Evolutionary conservation across 1,284 basidiomycete species (phyloP).

Genomic region (Sporisorium exsertum): DNA sequence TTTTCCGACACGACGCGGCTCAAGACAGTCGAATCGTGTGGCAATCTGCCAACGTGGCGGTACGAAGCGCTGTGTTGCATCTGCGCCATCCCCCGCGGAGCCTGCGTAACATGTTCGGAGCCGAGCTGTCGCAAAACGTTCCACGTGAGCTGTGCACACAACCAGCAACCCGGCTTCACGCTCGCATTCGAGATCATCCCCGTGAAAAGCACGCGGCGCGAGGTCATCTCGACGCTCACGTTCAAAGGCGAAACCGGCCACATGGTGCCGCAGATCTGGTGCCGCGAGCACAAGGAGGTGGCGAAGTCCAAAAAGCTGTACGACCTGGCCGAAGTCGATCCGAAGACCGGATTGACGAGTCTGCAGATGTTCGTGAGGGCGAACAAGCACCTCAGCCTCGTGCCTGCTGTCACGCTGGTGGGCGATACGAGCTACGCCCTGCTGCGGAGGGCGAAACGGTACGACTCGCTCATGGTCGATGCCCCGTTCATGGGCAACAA

Average conservation of each 20-base stretch:
- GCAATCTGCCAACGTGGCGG: conserved; percentile 74
- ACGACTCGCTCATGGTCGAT: conserved; percentile 29
- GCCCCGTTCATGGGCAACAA: conserved; percentile 1
- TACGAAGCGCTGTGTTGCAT: conserved; percentile 71
- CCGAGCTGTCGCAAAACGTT: conserved; percentile 77
- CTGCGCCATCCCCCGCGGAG: conserved; percentile 78
- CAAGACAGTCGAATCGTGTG: conserved; percentile 86
- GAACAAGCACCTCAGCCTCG: conserved; percentile 79
- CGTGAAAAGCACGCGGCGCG: conserved; percentile 71
- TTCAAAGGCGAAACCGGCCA: conserved; percentile 88
- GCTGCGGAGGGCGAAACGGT: conserved; percentile 56
- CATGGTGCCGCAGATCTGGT: conserved; percentile 84
- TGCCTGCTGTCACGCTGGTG: background rate
- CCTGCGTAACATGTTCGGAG: conserved; percentile 84
- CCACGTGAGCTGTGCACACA: conserved; percentile 92
- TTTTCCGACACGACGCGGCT: conserved; percentile 81
- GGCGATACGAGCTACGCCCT: conserved; percentile 57
- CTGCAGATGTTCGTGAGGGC: conserved; percentile 84
- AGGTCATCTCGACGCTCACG: conserved; percentile 75
- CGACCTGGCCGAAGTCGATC: conserved; percentile 83
- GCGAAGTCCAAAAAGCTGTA: conserved; percentile 77
- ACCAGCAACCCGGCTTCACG: conserved; percentile 75
- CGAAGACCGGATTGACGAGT: conserved; percentile 83
- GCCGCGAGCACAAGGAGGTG: conserved; percentile 80
- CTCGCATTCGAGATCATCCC: conserved; percentile 91